Evolutionary conservation across 371 early-diverging fungal species (phyloP).

Genomic region (Syncephalastrum monosporum): DNA sequence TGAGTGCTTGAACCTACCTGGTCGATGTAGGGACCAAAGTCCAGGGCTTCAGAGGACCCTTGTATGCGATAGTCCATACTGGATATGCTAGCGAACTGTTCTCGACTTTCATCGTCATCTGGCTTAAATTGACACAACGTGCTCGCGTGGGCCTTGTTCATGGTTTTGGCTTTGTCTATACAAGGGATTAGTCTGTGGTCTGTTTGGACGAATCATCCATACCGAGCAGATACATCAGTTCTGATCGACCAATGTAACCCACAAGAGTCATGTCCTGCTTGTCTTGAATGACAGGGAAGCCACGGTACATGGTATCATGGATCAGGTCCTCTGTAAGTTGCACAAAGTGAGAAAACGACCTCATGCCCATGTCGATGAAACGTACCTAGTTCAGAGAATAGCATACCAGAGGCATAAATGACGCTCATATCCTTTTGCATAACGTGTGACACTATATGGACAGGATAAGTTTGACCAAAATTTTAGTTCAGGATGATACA

Average conservation of each 20-base stretch:
- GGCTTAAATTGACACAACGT: slow-evolving; percentile 61
- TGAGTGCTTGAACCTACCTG: slow-evolving; percentile 31
- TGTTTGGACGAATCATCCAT: slow-evolving; percentile 6
- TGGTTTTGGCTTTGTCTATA: slow-evolving; percentile 49
- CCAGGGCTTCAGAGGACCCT: slow-evolving; percentile 53
- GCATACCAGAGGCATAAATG: slow-evolving; percentile 56
- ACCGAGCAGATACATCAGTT: slow-evolving; percentile 71
- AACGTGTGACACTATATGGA: slow-evolving; percentile 53
- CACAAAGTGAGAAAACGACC: background rate
- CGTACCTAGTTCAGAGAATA: slow-evolving; percentile 39
- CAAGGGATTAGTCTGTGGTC: background rate
- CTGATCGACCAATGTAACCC: slow-evolving; percentile 81
- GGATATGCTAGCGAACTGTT: slow-evolving; percentile 24
- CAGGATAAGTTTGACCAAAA: slow-evolving; percentile 1
- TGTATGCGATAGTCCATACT: slow-evolving; percentile 22
- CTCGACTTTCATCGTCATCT: slow-evolving; percentile 32
- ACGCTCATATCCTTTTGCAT: slow-evolving; percentile 61
- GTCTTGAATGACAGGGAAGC: slow-evolving; percentile 87
- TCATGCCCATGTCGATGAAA: background rate
- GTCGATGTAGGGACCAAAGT: slow-evolving; percentile 78
- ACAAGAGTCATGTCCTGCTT: slow-evolving; percentile 63
- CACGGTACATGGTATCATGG: slow-evolving; percentile 58
- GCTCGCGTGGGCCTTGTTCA: slow-evolving; percentile 46
- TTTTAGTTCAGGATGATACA: background rate
- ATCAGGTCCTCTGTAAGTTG: slow-evolving; percentile 44